A percentile compares a stretch with the other conserved stretches of the same genome.
Evolutionary conservation across 2,329 filamentous ascomycete species (phyloP).

Genomic region (Exophiala phaeomuriformis): DNA sequence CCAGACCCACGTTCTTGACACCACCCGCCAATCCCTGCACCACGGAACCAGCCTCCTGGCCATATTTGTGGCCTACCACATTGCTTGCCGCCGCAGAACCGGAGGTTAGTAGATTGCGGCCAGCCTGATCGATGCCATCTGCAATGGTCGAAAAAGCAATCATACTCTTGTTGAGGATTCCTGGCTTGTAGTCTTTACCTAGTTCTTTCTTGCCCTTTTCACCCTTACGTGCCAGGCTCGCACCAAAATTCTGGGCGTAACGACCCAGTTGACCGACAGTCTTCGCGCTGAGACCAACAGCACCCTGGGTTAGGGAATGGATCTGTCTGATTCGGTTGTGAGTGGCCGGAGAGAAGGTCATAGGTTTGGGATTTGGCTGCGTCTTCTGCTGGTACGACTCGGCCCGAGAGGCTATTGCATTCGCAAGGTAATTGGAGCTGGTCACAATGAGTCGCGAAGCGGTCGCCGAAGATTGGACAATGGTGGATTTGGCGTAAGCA

Average conservation of each 20-base stretch:
- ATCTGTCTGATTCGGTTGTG: slow-evolving; percentile 82
- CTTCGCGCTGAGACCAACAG: slow-evolving; percentile 72
- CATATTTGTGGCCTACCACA: slow-evolving; percentile 84
- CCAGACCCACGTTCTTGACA: slow-evolving; percentile 90
- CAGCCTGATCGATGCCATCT: slow-evolving; percentile 85
- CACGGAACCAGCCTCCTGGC: slow-evolving; percentile 72
- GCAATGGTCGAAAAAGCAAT: slow-evolving; percentile 94
- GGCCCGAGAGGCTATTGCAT: slow-evolving; percentile 67
- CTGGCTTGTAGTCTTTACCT: slow-evolving; percentile 80
- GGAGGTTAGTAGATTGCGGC: slow-evolving; percentile 66
- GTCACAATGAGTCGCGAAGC: slow-evolving; percentile 91
- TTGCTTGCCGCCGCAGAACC: slow-evolving; percentile 72
- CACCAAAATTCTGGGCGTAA: slow-evolving; percentile 84
- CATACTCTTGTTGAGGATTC: slow-evolving; percentile 86
- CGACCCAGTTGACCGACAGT: slow-evolving; percentile 78
- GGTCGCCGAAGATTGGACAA: slow-evolving; percentile 79
- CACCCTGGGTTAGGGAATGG: slow-evolving; percentile 73
- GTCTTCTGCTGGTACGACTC: slow-evolving; percentile 73
- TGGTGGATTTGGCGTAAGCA: slow-evolving; percentile 77
- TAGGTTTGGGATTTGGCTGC: slow-evolving; percentile 67
- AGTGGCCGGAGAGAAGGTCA: slow-evolving; percentile 80
- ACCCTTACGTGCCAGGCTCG: slow-evolving; percentile 60
- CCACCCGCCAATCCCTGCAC: slow-evolving; percentile 70
- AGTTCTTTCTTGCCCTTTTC: slow-evolving; percentile 52
- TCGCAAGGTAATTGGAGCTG: slow-evolving; percentile 70